Evolutionary conservation across 805 yeast genomes (phyloP), one percentile per base, ranked within the genome.

Genomic region (Wickerhamiella qilinensis): DNA sequence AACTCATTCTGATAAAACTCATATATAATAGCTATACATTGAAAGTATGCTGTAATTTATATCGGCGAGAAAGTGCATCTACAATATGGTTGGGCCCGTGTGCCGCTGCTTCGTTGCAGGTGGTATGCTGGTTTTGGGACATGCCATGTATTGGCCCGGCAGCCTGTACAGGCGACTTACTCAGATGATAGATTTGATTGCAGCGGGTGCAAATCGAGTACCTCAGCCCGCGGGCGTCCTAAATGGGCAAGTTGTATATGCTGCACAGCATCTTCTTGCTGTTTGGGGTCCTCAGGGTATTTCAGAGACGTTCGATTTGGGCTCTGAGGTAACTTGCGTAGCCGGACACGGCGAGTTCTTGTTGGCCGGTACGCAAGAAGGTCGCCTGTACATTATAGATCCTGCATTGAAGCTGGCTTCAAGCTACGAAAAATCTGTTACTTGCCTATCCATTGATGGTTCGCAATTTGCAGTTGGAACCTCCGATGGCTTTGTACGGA

Each of bases 301-400:
- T 14, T 11, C 36, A 25, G 28, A 29, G 21, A 43, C 38, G 30
- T 31, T 30, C 31, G 68, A 64, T 45, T 62, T 66, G 37, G 51
- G 60, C 30, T 60, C 68, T 3, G 70, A 70, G 18, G 39, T 68
- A 3, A 64, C 79, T 5, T 93, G 91, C 0, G 82, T 65, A 54
- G 93, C 86, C 6, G 83, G 91, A 0, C 71, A 73, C 1, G 65
- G 62, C 32, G 67, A 71, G 15, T 61, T 81, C 36, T 84, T 88
- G 0, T 54, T 82, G 29, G 79, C 84, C 76, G 59, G 69, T n/a
- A 81, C 86, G 1, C 52, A 69, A 16, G 60, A 34, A 6, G 46
- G 46, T 6, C 15, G 15, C 18, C 18, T 43, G 11, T 61, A 21
- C 27, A 45, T 3, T 37, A 52, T 28, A 51, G 48, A 51, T 20